Evolutionary conservation across 768 basidiomycete genomes (phyloP).

Genomic region (Pulveroboletus ravenelii): DNA sequence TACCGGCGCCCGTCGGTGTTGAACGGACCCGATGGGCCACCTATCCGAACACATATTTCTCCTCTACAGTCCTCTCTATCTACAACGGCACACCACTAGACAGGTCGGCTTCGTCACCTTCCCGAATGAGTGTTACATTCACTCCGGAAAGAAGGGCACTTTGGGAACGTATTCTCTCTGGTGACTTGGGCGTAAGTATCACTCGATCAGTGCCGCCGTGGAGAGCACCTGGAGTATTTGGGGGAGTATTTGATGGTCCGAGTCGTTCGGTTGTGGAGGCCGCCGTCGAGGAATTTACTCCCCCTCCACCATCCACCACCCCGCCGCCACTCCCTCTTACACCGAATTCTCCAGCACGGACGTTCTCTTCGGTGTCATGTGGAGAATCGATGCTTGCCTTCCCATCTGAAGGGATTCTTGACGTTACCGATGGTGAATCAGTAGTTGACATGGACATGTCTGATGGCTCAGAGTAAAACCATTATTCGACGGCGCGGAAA

Average conservation of each 20-base stretch:
- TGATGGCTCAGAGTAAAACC: slow-evolving; percentile 20
- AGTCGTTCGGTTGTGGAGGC: neutral
- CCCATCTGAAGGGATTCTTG: neutral
- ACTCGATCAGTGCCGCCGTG: slow-evolving; percentile 14
- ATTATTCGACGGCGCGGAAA: neutral
- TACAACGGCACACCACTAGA: slow-evolving; percentile 42
- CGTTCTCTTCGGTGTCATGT: neutral
- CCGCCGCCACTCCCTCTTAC: slow-evolving; percentile 33
- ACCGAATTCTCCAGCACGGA: slow-evolving; percentile 6
- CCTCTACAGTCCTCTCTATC: slow-evolving; percentile 47
- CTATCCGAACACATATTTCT: slow-evolving; percentile 59
- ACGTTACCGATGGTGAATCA: slow-evolving; percentile 4
- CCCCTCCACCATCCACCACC: slow-evolving; percentile 30
- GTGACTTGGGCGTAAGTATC: neutral
- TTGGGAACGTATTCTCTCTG: slow-evolving; percentile 37
- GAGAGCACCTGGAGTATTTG: slow-evolving; percentile 18
- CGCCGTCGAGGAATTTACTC: slow-evolving; percentile 18
- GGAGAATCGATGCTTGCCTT: neutral
- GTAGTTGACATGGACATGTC: slow-evolving; percentile 28
- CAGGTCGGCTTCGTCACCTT: slow-evolving; percentile 20
- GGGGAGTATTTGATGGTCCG: slow-evolving; percentile 12
- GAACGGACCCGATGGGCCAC: slow-evolving; percentile 49
- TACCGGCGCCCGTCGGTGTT: neutral
- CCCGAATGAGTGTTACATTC: slow-evolving; percentile 30
- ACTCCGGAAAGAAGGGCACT: slow-evolving; percentile 35